Conservation (phyloP, 495 filamentous ascomycete genomes). For the Oidiodendron maius region DNA sequence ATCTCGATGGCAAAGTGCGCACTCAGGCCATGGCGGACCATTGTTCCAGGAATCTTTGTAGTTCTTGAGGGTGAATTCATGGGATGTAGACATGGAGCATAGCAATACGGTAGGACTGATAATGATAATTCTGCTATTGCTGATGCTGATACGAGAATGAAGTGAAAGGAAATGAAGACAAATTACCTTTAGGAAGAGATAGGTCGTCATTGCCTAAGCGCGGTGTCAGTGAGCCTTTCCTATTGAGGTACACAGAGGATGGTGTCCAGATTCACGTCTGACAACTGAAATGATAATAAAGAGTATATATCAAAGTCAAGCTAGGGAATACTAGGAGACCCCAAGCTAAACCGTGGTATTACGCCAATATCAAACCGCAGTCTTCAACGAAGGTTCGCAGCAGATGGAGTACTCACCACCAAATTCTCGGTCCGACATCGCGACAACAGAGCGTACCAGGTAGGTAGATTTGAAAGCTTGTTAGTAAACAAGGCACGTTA, state of each 20-base stretch:
- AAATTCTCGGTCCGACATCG: slow-evolving; percentile 25
- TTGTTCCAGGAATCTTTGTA: neutral
- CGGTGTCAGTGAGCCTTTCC: neutral
- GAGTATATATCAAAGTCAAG: too few species aligned
- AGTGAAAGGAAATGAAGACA: neutral
- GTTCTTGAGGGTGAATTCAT: neutral
- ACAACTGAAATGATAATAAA: too few species aligned
- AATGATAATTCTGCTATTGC: neutral
- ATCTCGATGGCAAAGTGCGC: slow-evolving; percentile 2
- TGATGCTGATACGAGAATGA: neutral
- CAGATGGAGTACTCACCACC: slow-evolving; percentile 27
- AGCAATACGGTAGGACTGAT: neutral
- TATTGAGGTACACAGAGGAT: neutral
- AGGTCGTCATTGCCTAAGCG: slow-evolving; percentile 77
- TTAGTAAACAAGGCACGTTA: too few species aligned
- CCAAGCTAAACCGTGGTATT: too few species aligned
- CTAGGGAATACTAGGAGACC: too few species aligned
- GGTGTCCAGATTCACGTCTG: neutral
- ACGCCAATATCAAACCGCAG: too few species aligned
- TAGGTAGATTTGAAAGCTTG: too few species aligned
- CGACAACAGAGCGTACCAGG: too few species aligned
- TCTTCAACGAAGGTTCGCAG: neutral
- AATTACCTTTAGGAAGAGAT: slow-evolving; percentile 72
- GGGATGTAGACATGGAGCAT: neutral
- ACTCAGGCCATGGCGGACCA: neutral